These are phyloP conservation scores for Fusarium cicatricum DNA, from an alignment of 2,329 filamentous ascomycete genomes.

Conservation along the genomic window DNA sequence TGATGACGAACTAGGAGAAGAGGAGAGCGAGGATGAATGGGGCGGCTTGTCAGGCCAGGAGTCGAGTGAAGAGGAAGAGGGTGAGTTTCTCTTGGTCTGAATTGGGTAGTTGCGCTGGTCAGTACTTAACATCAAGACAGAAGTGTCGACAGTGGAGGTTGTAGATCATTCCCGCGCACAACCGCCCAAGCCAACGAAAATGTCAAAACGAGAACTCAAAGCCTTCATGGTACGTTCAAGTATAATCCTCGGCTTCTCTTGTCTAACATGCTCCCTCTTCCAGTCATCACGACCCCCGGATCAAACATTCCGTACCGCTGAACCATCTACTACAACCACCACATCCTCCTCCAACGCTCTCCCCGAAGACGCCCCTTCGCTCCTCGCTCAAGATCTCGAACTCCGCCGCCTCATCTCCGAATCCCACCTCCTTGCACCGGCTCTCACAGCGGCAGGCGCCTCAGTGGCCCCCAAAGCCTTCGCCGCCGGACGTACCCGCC, in stretches of 20 bases:
- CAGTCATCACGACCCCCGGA: slow-evolving; percentile 60
- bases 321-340: slow-evolving; percentile 30
- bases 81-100: slow-evolving; percentile 9
- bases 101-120: too few species aligned
- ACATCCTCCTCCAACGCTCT: slow-evolving; percentile 46
- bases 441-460: slow-evolving; percentile 54
- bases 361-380: slow-evolving; percentile 68
- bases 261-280: slow-evolving; percentile 11
- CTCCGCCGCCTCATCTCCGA: slow-evolving; percentile 90
- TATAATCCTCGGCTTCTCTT: neutral
- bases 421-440: slow-evolving; percentile 78
- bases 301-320: slow-evolving; percentile 36
- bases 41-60: slow-evolving; percentile 42
- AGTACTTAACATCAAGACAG: slow-evolving; percentile 13
- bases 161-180: slow-evolving; percentile 64
- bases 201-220: slow-evolving; percentile 76
- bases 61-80: slow-evolving; percentile 33
- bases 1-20: slow-evolving; percentile 33
- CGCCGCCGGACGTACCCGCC: slow-evolving; percentile 73
- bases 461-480: slow-evolving; percentile 54
- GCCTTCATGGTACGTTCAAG: slow-evolving; percentile 72
- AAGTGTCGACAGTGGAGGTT: slow-evolving; percentile 60
- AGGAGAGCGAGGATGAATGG: slow-evolving; percentile 36
- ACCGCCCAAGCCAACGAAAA: slow-evolving; percentile 49
- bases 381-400: slow-evolving; percentile 90